Evolutionary conservation across 148 eudicot species (phyloP).

Genomic region (Amaranthus hypochondriacus): DNA sequence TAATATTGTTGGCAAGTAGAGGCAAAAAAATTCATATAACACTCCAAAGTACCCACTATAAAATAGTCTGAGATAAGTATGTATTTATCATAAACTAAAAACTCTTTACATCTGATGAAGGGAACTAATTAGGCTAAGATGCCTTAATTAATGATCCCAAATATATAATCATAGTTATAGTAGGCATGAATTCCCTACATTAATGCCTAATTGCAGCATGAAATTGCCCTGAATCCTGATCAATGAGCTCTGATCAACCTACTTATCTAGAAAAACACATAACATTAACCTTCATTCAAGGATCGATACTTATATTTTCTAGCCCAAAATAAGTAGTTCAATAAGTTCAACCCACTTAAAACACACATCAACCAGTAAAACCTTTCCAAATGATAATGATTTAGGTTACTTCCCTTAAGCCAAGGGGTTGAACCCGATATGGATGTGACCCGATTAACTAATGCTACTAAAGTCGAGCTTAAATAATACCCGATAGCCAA

Average conservation of each 20-base stretch:
- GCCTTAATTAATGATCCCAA: too few species aligned
- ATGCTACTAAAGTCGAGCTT: conserved; percentile 67
- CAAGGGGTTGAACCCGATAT: conserved; percentile 50
- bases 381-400: conserved; percentile 65
- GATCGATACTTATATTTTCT: conserved; percentile 49
- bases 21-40: too few species aligned
- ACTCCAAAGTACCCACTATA: too few species aligned
- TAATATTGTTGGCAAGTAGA: too few species aligned
- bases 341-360: conserved; percentile 60
- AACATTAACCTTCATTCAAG: conserved; percentile 7
- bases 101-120: too few species aligned
- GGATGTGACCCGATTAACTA: conserved; percentile 51
- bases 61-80: too few species aligned
- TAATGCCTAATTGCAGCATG: not conserved
- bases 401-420: conserved; percentile 70
- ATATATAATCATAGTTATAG: too few species aligned
- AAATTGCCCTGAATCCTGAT: not conserved
- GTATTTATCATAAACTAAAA: too few species aligned
- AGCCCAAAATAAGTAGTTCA: conserved; percentile 69
- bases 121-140: too few species aligned
- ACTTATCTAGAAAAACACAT: not conserved
- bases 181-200: not conserved
- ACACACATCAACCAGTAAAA: conserved; percentile 85
- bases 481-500: conserved; percentile 82
- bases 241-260: not conserved